Base-by-base conservation (phyloP, 2,329 filamentous ascomycete species). In the Stemphylium beticola region DNA sequence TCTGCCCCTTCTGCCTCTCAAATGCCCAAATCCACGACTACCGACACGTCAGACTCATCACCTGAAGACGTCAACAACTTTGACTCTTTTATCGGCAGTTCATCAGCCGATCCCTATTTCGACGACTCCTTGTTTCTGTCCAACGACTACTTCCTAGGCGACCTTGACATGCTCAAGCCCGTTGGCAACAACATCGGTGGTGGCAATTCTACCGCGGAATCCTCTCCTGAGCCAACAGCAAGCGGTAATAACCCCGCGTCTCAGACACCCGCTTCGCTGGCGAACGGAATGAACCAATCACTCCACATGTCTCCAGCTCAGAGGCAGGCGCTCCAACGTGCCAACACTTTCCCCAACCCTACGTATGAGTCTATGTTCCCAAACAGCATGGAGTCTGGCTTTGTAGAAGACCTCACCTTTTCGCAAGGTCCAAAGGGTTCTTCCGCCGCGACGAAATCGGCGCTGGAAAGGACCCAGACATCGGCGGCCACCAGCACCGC, bases 111-210 rank as follows among this genome's bases (percentile, higher is more conserved):
- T 49, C 65, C 71, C 17, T 74, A 72, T 63, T 74, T 74, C 53
- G 70, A 73, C 64, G 72, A 76, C 57, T 69, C 68, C 45, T 52
- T 75, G 46, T 75, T 76, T 60, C 57, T 64, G 49, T 62, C 71
- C 33, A 74, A 73, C 68, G 72, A 76, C 60, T 75, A 76, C 66
- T 74, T 75, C 57, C 69, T 76, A 48, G 70, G 72, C 67, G 74
- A 76, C 44, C 62, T 75, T 9, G 74, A 75, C 51, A 68, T 75
- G 50, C 67, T 76, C 24, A 72, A 73, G 47, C 73, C 73, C 34
- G 71, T 74, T 53, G 68, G 66, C 49, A 68, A 71, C 55, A 65
- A 61, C 26, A 56, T 68, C 24, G 69, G 60, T 49, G 72, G 62
- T 26, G 71, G 64, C 44, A 66, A 64, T 26, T 73, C 72, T 20